Evolutionary conservation across 2,329 filamentous ascomycete genomes (phyloP).

Genomic region (Pseudogymnoascus sp.): DNA sequence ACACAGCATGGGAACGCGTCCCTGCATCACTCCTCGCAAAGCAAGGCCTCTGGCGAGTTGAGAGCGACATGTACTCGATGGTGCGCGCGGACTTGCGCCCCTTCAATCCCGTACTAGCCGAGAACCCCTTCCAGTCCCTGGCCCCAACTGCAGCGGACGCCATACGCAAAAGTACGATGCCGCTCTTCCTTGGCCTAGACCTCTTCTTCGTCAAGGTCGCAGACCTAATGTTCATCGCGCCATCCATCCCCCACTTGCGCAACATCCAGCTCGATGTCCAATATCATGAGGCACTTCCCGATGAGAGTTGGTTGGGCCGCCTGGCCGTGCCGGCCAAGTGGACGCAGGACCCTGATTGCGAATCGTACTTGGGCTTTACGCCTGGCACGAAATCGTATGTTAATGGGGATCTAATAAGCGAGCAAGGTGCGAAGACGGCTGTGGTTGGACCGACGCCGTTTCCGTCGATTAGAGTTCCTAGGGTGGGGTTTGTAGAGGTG

Average conservation of each 20-base stretch:
- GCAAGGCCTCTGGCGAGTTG: slow-evolving; percentile 49
- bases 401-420: slow-evolving; percentile 45
- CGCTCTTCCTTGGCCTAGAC: slow-evolving; percentile 42
- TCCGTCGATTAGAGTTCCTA: slow-evolving; percentile 44
- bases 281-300: slow-evolving; percentile 42
- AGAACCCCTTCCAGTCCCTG: slow-evolving; percentile 13
- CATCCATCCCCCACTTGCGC: slow-evolving; percentile 50
- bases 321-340: slow-evolving; percentile 36
- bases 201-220: slow-evolving; percentile 63
- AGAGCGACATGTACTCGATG: slow-evolving; percentile 49
- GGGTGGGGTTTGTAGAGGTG: slow-evolving; percentile 41
- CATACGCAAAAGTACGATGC: not conserved
- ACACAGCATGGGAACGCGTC: slow-evolving; percentile 50
- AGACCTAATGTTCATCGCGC: slow-evolving; percentile 52
- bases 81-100: slow-evolving; percentile 42
- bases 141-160: slow-evolving; percentile 38
- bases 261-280: slow-evolving; percentile 47
- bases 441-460: slow-evolving; percentile 46
- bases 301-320: slow-evolving; percentile 13
- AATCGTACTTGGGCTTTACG: slow-evolving; percentile 44
- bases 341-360: slow-evolving; percentile 49
- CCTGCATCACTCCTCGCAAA: slow-evolving; percentile 48
- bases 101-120: slow-evolving; percentile 44
- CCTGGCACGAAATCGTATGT: slow-evolving; percentile 51
- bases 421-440: slow-evolving; percentile 40